phyloP scores from a whole-genome alignment of 306 rosid genomes.

The Lablab purpureus region DNA sequence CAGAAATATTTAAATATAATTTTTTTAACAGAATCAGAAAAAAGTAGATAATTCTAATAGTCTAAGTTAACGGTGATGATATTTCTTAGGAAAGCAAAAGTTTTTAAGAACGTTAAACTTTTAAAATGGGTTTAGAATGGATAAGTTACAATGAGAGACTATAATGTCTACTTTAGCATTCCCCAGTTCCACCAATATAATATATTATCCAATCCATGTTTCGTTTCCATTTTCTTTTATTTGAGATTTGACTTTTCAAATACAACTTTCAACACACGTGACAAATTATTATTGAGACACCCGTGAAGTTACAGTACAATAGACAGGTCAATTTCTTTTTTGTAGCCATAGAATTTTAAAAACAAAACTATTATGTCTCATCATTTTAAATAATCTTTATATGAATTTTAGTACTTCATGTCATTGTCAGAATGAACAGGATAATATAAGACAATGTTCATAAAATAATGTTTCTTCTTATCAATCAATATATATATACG shows the following conservation, averaged over 20 bases:
- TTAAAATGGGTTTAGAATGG: no score
- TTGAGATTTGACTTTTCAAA: not conserved
- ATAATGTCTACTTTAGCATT: not conserved
- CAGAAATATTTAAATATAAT: no score
- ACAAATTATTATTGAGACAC: slow-evolving; percentile 11
- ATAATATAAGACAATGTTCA: not conserved
- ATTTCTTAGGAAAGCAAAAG: no score
- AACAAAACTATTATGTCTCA: not conserved
- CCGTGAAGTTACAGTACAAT: slow-evolving; percentile 6
- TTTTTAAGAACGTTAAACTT: no score
- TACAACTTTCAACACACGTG: not conserved
- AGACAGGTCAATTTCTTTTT: not conserved
- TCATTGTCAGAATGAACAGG: not conserved
- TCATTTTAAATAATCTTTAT: not conserved
- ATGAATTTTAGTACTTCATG: not conserved
- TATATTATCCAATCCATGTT: not conserved
- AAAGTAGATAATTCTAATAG: no score
- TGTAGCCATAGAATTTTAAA: not conserved
- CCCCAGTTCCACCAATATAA: not conserved
- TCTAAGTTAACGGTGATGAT: no score
- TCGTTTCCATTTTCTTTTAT: not conserved
- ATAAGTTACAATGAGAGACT: no score
- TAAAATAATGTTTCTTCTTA: not conserved
- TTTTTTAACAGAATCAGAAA: no score
- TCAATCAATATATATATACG: no score